A percentile compares a stretch with the other conserved stretches of the same genome.
These are phyloP conservation scores for Nemania sp. DNA, from an alignment of 2,329 filamentous ascomycete genomes.

Conservation along the genomic window DNA sequence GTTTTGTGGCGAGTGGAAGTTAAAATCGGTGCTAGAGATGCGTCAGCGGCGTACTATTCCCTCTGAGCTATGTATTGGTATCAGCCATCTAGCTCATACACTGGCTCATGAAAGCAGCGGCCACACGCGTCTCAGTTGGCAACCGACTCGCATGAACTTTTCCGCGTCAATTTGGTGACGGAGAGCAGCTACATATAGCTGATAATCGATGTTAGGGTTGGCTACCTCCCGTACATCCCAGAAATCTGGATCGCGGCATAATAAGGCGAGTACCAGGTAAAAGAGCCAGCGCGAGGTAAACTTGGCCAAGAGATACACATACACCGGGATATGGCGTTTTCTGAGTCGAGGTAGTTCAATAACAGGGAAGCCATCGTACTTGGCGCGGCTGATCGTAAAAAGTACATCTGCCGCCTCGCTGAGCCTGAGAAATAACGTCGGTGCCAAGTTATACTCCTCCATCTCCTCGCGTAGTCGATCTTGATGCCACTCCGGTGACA, in stretches of 20 bases:
- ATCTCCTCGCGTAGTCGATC: conserved; percentile 47
- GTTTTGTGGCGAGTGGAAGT: no score
- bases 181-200: conserved; percentile 43
- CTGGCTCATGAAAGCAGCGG: conserved; percentile 11
- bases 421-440: conserved; percentile 39
- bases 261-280: conserved; percentile 43
- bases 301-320: conserved; percentile 50
- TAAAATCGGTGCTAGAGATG: no score
- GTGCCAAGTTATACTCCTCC: conserved; percentile 41
- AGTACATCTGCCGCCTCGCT: conserved; percentile 52
- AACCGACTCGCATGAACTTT: conserved; percentile 40
- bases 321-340: conserved; percentile 36
- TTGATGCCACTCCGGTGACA: conserved; percentile 45
- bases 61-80: no score
- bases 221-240: conserved; percentile 47
- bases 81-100: conserved; percentile 7
- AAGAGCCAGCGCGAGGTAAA: conserved; percentile 49
- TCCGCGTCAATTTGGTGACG: conserved; percentile 45
- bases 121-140: conserved; percentile 14
- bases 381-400: conserved; percentile 47
- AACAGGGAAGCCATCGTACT: conserved; percentile 35
- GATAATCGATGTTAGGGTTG: conserved; percentile 48
- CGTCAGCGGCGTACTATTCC: no score
- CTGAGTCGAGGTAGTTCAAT: conserved; percentile 36
- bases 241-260: conserved; percentile 37